These are phyloP conservation scores for Euphorbia pulcherrima DNA, from an alignment of 345 rosid genomes.

Conservation along the genomic window DNA sequence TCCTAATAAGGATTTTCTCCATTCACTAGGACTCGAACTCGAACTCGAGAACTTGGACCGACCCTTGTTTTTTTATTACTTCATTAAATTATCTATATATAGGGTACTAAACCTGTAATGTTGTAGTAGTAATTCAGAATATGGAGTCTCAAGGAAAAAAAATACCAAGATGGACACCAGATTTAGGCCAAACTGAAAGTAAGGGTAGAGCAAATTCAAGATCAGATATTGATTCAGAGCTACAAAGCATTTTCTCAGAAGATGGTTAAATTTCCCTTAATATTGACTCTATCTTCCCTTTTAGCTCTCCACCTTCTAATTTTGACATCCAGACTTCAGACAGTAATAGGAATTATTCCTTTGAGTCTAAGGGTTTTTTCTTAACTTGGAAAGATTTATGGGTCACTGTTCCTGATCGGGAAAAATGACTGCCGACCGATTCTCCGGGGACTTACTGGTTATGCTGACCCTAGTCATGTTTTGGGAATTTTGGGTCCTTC, in stretches of 20 bases:
- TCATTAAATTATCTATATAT: too few species aligned
- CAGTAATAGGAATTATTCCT: not conserved
- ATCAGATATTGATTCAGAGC: not conserved
- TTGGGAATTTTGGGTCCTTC: slow-evolving; percentile 48
- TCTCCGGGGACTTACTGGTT: slow-evolving; percentile 36
- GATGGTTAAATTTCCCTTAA: not conserved
- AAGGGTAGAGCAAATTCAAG: not conserved
- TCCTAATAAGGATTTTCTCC: too few species aligned
- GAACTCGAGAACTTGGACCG: too few species aligned
- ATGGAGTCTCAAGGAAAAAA: slow-evolving; percentile 1
- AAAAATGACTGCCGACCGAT: slow-evolving; percentile 24
- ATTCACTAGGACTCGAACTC: too few species aligned
- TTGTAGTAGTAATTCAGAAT: too few species aligned
- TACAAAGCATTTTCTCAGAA: slow-evolving; percentile 7
- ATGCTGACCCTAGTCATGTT: slow-evolving; percentile 36
- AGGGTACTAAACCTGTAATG: too few species aligned
- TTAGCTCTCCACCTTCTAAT: slow-evolving; percentile 4
- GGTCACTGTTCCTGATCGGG: slow-evolving; percentile 30
- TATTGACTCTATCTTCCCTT: not conserved
- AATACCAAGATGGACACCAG: slow-evolving; percentile 21
- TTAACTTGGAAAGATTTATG: slow-evolving; percentile 46
- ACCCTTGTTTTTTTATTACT: too few species aligned
- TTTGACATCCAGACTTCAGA: slow-evolving; percentile 2
- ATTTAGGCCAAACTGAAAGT: not conserved
- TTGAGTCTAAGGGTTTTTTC: slow-evolving; percentile 15